Evolutionary conservation across 495 filamentous ascomycete species (phyloP).

Genomic region (Aspergillus nidulans): DNA sequence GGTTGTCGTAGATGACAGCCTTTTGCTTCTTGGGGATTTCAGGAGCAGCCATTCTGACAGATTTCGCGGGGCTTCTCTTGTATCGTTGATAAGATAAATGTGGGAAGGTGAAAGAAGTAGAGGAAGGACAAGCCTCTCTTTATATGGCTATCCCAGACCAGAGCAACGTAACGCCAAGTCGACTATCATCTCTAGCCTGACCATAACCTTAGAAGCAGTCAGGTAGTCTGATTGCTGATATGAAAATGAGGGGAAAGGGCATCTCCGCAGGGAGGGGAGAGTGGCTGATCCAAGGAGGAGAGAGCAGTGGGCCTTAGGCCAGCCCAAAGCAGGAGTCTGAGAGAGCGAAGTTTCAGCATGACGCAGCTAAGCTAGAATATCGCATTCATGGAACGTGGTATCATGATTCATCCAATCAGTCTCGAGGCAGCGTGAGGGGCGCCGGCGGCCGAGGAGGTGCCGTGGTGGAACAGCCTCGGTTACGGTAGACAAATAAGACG

Average conservation of each 20-base stretch:
- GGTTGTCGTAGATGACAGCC: conserved; percentile 65
- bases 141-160: background rate
- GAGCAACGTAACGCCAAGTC: background rate
- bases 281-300: background rate
- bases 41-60: conserved; percentile 8
- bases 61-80: background rate
- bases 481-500: background rate
- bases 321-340: background rate
- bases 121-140: background rate
- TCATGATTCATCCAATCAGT: background rate
- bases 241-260: background rate
- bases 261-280: background rate
- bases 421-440: background rate
- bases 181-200: background rate
- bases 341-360: background rate
- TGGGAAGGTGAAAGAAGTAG: background rate
- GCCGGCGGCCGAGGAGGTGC: background rate
- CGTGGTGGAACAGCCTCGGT: background rate
- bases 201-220: too few relatives aligned
- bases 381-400: background rate
- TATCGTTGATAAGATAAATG: background rate
- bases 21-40: conserved; percentile 61
- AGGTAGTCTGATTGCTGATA: too few relatives aligned
- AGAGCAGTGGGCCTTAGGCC: background rate
- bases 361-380: background rate